Base-by-base conservation (phyloP, 2,329 filamentous ascomycete genomes). In the Lachnellula arida region DNA sequence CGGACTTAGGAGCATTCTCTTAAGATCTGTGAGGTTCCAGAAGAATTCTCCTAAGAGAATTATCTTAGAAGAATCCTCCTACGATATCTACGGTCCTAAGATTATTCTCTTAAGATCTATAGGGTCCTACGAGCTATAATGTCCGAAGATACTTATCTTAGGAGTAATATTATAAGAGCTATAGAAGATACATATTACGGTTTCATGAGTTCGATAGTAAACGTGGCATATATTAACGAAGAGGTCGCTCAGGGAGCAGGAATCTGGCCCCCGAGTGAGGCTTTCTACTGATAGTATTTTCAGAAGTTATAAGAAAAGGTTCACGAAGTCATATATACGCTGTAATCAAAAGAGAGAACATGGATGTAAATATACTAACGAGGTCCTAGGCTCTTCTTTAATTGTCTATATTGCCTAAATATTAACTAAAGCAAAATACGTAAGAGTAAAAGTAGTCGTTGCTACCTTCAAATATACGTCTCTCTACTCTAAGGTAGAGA, bases 141-240 rank as follows among this genome's bases (percentile, higher is more conserved):
- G 32, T 49, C 44, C 28, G 17, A 54, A 54, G 51, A 54, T 54
- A 54, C 17, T 54, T 54, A 54, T 48, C 51, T 48, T n/a, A 46
- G 35, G 7, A 39, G 35, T 6, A 39, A 39, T 39, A 39, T 39
- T 39, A 39, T 39, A 39, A 6, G 35, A 39, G 35, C 35, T n/a
- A 39, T 39, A 12, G 7, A 39, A 39, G 23, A 23, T 23, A 23
- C 5, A 23, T 23, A 23, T 23, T 23, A 23, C 5, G 5, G 23
- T 23, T 23, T 23, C 5, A 23, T 23, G 5, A 23, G 23, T 23
- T 23, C 5, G 5, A 23, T 23, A 23, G 23, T 23, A 23, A 23
- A 23, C 5, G 23, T 23, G 23, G 5, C 23, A 23, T 23, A 23
- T 23, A 23, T 23, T 23, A 23, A 23, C 5, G 5, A 23, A 23